phyloP scores from a whole-genome alignment of 148 eudicot species.

The Bassia scoparia region DNA sequence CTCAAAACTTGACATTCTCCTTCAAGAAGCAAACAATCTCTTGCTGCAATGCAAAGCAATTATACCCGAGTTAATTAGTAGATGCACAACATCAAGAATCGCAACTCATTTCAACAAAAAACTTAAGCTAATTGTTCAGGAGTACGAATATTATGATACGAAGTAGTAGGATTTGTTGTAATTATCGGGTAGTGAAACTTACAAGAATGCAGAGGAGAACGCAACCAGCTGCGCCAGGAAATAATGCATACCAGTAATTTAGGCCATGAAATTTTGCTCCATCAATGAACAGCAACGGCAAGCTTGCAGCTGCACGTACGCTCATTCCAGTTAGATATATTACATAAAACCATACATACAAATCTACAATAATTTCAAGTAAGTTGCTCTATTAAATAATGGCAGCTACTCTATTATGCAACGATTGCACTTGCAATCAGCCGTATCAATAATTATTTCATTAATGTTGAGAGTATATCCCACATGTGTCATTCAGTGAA shows the following conservation, averaged over 20 bases:
- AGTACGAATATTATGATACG: too few species aligned
- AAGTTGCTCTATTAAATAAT: too few species aligned
- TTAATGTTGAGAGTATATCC: too few species aligned
- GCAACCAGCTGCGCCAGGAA: constrained; percentile 93
- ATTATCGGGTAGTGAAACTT: constrained; percentile 37
- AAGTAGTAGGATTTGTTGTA: too few species aligned
- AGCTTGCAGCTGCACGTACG: constrained; percentile 71
- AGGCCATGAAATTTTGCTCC: constrained; percentile 75
- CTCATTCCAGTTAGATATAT: neutral
- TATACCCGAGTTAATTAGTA: neutral
- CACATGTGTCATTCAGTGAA: too few species aligned
- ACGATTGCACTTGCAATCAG: too few species aligned
- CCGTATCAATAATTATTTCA: too few species aligned
- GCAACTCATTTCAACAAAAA: too few species aligned
- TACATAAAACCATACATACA: neutral
- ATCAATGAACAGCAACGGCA: constrained; percentile 83
- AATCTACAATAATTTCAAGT: neutral
- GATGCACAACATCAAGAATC: neutral
- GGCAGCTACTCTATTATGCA: too few species aligned
- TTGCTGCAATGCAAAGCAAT: constrained; percentile 56
- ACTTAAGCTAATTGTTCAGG: too few species aligned
- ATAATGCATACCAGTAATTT: constrained; percentile 81
- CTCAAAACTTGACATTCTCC: constrained; percentile 74
- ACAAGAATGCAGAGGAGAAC: constrained; percentile 68
- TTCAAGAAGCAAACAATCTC: constrained; percentile 83